Conservation (phyloP, 352 stramenopile genomes). For the Aphanomyces cochlioides region DNA sequence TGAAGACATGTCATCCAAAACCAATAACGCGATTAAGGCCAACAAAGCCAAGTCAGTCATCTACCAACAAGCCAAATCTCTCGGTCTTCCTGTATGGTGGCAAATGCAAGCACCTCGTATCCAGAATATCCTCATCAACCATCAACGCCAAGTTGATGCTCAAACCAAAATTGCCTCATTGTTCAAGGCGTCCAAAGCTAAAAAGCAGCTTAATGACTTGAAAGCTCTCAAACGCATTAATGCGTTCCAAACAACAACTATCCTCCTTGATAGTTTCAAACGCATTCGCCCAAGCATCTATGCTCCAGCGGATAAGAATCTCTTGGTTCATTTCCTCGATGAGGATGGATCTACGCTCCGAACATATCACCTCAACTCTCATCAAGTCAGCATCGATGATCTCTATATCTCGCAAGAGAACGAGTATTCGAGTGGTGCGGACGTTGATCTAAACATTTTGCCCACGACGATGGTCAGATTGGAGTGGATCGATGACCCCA, state of each 20-base stretch:
- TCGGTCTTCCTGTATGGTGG: too few relatives aligned
- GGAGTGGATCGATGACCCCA: constrained; percentile 34
- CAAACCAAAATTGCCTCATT: constrained; percentile 25
- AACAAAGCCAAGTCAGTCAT: too few relatives aligned
- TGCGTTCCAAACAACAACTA: constrained; percentile 29
- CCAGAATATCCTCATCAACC: too few relatives aligned
- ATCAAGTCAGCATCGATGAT: constrained; percentile 33
- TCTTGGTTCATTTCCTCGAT: constrained; percentile 34
- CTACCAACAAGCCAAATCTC: too few relatives aligned
- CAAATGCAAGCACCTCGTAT: too few relatives aligned
- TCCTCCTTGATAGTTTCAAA: constrained; percentile 32
- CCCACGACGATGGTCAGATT: constrained; percentile 29
- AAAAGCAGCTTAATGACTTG: constrained; percentile 20
- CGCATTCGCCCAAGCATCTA: constrained; percentile 34
- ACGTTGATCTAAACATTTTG: constrained; percentile 34
- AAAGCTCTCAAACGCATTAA: constrained; percentile 31
- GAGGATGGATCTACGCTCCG: constrained; percentile 29
- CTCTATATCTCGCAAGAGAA: constrained; percentile 36
- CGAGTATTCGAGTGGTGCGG: constrained; percentile 34
- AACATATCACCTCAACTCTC: constrained; percentile 34
- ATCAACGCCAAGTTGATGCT: constrained; percentile 11
- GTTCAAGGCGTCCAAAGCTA: constrained; percentile 13
- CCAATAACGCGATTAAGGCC: too few relatives aligned
- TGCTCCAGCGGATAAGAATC: constrained; percentile 32
- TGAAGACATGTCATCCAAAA: too few relatives aligned